Conservation (phyloP, 371 early-diverging fungal species). For the Mucor mucedo region DNA sequence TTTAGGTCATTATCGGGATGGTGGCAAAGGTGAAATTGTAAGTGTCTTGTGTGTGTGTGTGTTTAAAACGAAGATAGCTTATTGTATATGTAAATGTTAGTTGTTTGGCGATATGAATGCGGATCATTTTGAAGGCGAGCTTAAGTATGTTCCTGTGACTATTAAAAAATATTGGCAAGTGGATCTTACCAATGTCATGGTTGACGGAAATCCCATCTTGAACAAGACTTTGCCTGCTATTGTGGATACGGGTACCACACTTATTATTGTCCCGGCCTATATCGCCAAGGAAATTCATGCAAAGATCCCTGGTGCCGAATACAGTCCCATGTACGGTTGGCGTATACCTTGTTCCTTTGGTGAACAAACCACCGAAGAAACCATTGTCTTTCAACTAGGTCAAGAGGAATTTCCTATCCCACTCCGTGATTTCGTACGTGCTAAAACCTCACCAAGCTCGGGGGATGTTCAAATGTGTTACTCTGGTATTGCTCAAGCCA, state of each 20-base stretch:
- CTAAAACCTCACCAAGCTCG: conserved; percentile 2
- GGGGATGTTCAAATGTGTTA: conserved; percentile 28
- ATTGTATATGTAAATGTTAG: conserved; percentile 18
- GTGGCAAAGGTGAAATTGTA: conserved; percentile 50
- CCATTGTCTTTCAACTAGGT: conserved; percentile 30
- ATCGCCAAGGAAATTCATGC: conserved; percentile 48
- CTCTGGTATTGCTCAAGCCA: conserved; percentile 43
- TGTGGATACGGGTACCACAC: conserved; percentile 56
- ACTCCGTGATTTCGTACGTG: conserved; percentile 32
- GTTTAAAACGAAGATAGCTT: neutral
- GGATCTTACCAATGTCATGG: conserved; percentile 40
- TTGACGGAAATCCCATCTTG: conserved; percentile 33
- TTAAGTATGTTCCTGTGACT: conserved; percentile 47
- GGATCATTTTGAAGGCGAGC: conserved; percentile 45
- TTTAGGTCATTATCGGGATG: conserved; percentile 36
- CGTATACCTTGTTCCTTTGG: conserved; percentile 45
- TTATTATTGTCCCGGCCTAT: conserved; percentile 39
- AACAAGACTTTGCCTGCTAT: conserved; percentile 36
- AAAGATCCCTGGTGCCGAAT: conserved; percentile 50
- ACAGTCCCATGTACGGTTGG: conserved; percentile 48
- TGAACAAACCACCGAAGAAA: conserved; percentile 1
- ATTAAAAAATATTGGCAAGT: conserved; percentile 59
- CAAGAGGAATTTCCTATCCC: conserved; percentile 29
- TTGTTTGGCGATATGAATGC: conserved; percentile 44
- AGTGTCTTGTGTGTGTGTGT: neutral